A percentile compares a stretch with the other conserved stretches of the same genome.
These are phyloP conservation scores for Nigrospora sphaerica DNA, from an alignment of 2,329 filamentous ascomycete species.

Conservation along the genomic window DNA sequence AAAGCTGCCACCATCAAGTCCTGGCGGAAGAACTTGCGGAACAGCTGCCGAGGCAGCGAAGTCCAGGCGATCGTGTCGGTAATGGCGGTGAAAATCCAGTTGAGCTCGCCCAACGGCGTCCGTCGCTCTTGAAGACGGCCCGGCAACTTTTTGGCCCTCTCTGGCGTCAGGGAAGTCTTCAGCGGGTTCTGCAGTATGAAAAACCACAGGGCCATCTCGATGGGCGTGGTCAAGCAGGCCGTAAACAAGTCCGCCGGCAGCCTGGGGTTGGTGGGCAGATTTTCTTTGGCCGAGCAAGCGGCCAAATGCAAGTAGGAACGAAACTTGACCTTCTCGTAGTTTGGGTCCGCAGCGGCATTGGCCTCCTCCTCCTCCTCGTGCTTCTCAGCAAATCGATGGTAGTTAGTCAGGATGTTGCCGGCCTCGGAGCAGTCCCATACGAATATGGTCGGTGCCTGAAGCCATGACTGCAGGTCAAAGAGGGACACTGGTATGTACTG, in stretches of 20 bases:
- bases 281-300: constrained; percentile 84
- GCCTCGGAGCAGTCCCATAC: constrained; percentile 98
- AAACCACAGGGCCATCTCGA: constrained; percentile 94
- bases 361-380: constrained; percentile 86
- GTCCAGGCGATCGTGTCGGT: constrained; percentile 99
- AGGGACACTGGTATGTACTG: constrained; percentile 97
- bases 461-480: constrained; percentile 92
- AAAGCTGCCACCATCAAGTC: constrained; percentile 98
- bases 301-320: constrained; percentile 79
- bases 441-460: constrained; percentile 90
- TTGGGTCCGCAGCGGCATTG: constrained; percentile 66
- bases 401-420: constrained; percentile 91
- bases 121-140: constrained; percentile 87
- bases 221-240: constrained; percentile 90
- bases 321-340: constrained; percentile 70
- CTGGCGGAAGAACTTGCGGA: constrained; percentile 95
- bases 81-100: constrained; percentile 99
- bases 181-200: constrained; percentile 90
- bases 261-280: constrained; percentile 87
- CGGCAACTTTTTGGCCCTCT: constrained; percentile 81
- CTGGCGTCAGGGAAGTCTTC: constrained; percentile 61
- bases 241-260: constrained; percentile 94
- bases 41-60: constrained; percentile 78
- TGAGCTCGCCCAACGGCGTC: constrained; percentile 90
- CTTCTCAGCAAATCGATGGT: constrained; percentile 89